Evolutionary conservation across 2,329 filamentous ascomycete genomes (phyloP).

Genomic region (Clonostachys solani): DNA sequence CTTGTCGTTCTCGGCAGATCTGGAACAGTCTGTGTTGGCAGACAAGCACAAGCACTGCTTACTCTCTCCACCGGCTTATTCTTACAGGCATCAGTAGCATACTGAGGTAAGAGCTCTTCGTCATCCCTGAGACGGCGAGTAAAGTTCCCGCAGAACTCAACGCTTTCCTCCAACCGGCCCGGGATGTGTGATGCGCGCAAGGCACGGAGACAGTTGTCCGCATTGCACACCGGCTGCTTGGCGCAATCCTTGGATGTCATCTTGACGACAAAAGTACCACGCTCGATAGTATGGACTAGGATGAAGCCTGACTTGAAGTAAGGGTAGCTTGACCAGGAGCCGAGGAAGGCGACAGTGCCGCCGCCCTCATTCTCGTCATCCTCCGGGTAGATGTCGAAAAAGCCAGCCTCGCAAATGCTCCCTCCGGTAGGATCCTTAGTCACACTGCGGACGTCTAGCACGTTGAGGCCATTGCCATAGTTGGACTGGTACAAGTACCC

Average conservation of each 20-base stretch:
- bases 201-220: conserved; percentile 14
- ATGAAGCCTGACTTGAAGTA: conserved; percentile 36
- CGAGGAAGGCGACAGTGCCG: conserved; percentile 27
- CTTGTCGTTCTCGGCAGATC: conserved; percentile 14
- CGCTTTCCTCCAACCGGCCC: conserved; percentile 10
- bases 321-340: conserved; percentile 39
- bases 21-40: conserved; percentile 11
- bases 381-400: conserved; percentile 42
- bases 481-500: conserved; percentile 37
- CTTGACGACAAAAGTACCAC: conserved; percentile 31
- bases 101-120: conserved; percentile 8
- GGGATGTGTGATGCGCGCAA: conserved; percentile 8
- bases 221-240: conserved; percentile 10
- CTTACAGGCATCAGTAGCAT: conserved; percentile 9
- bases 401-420: conserved; percentile 34
- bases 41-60: conserved; percentile 12
- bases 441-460: conserved; percentile 22
- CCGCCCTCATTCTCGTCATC: conserved; percentile 32
- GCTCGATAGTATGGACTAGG: conserved; percentile 35
- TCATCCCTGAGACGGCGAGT: conserved; percentile 9
- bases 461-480: conserved; percentile 35
- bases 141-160: conserved; percentile 12
- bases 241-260: conserved; percentile 7
- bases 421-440: conserved; percentile 27
- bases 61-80: conserved; percentile 10